These are phyloP conservation scores for Pyricularia grisea DNA, from an alignment of 2,329 filamentous ascomycete species.

Conservation along the genomic window DNA sequence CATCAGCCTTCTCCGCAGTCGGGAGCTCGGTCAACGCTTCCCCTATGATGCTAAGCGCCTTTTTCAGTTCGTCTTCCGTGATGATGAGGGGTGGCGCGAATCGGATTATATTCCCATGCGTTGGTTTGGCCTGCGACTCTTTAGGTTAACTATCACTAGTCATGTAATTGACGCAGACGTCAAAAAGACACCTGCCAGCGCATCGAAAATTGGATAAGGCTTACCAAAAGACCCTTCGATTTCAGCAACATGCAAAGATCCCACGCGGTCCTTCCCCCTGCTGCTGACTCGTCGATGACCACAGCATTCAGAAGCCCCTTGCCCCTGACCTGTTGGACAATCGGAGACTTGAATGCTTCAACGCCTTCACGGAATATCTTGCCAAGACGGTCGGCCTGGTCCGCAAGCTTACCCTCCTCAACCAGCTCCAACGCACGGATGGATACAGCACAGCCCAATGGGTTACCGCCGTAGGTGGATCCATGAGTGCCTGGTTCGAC, in stretches of 20 bases:
- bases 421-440: constrained; percentile 92
- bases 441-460: constrained; percentile 87
- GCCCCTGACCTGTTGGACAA: constrained; percentile 76
- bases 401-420: constrained; percentile 80
- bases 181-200: neutral
- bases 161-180: neutral
- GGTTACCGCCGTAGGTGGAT: constrained; percentile 97
- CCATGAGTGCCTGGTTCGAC: constrained; percentile 95
- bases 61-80: constrained; percentile 73
- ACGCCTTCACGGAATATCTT: constrained; percentile 76
- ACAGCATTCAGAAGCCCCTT: constrained; percentile 95
- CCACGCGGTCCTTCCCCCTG: constrained; percentile 83
- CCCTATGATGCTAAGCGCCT: constrained; percentile 69
- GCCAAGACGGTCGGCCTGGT: constrained; percentile 67
- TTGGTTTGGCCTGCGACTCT: constrained; percentile 76
- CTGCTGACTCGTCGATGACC: constrained; percentile 84
- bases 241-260: constrained; percentile 94
- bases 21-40: constrained; percentile 78
- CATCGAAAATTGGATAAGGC: constrained; percentile 20
- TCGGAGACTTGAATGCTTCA: constrained; percentile 62
- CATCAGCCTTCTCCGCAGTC: constrained; percentile 37
- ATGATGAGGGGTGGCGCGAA: constrained; percentile 96
- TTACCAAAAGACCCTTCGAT: constrained; percentile 84
- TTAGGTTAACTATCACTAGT: constrained; percentile 14
- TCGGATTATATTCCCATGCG: constrained; percentile 96